Evolutionary conservation across 768 basidiomycete species (phyloP).

Genomic region (Collybia nuda): DNA sequence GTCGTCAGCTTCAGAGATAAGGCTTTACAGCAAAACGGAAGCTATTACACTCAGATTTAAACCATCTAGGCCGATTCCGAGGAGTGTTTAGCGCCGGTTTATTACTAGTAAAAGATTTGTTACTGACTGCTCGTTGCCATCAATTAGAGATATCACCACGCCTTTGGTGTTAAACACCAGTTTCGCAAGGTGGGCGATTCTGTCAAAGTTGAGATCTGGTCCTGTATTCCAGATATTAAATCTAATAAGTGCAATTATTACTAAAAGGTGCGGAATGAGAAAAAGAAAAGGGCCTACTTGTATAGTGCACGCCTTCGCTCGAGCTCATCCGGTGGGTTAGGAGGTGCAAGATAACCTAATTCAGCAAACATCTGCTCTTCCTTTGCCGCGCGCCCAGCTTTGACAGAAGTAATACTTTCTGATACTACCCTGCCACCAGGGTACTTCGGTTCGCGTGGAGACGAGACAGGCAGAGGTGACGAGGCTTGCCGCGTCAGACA

Average conservation of each 20-base stretch:
- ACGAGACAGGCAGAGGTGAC: constrained; percentile 55
- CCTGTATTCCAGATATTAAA: constrained; percentile 91
- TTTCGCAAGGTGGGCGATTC: constrained; percentile 90
- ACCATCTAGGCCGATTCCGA: constrained; percentile 55
- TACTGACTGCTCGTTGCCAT: constrained; percentile 78
- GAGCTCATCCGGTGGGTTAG: constrained; percentile 81
- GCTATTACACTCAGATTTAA: constrained; percentile 80
- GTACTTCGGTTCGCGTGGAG: constrained; percentile 28
- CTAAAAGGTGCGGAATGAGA: neutral
- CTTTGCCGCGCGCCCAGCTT: constrained; percentile 51
- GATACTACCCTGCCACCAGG: constrained; percentile 28
- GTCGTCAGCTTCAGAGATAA: constrained; percentile 1
- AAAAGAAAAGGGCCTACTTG: constrained; percentile 49
- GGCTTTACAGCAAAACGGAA: constrained; percentile 4
- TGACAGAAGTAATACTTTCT: constrained; percentile 26
- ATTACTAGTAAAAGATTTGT: constrained; percentile 1
- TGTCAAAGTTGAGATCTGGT: constrained; percentile 87
- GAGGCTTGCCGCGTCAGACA: constrained; percentile 63
- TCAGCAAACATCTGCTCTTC: constrained; percentile 69
- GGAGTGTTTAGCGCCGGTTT: neutral
- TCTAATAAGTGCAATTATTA: constrained; percentile 34
- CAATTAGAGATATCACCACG: constrained; percentile 81
- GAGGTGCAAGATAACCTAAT: constrained; percentile 73
- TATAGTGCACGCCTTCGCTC: constrained; percentile 84
- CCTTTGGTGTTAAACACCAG: constrained; percentile 90